phyloP scores from a whole-genome alignment of 495 filamentous ascomycete genomes.

The Daldinia caldariorum region DNA sequence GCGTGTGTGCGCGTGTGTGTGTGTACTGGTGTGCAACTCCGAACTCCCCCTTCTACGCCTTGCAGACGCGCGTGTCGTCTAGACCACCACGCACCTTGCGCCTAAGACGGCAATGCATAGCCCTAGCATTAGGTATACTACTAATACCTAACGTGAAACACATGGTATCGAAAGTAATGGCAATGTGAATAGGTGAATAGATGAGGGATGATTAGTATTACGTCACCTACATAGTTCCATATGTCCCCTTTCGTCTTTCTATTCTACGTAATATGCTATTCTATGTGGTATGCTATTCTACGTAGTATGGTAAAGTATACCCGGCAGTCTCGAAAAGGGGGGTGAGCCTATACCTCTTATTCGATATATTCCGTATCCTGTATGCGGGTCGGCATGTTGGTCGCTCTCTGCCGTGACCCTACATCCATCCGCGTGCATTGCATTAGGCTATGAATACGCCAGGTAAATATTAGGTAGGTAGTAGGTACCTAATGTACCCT shows the following conservation, averaged over 20 bases:
- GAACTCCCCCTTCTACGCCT: constrained; percentile 23
- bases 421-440: constrained; percentile 12
- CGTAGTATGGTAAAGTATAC: constrained; percentile 12
- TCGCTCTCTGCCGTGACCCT: constrained; percentile 33
- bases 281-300: no score
- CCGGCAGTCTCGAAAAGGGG: constrained; percentile 15
- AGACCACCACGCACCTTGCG: constrained; percentile 8
- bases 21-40: constrained; percentile 24
- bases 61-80: not conserved
- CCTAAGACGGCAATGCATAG: constrained; percentile 14
- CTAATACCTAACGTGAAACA: constrained; percentile 3
- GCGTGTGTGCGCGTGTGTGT: no score
- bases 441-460: no score
- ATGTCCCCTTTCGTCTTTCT: not conserved
- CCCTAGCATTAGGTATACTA: no score
- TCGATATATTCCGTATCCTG: not conserved
- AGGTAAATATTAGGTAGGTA: no score
- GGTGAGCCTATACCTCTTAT: not conserved
- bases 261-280: no score
- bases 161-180: not conserved
- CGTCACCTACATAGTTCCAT: not conserved
- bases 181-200: not conserved
- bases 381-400: constrained; percentile 15
- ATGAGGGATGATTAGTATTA: not conserved
- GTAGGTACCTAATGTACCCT: constrained; percentile 21